These are phyloP conservation scores for Trametes villosa DNA, from an alignment of 768 basidiomycete species.

Conservation along the genomic window DNA sequence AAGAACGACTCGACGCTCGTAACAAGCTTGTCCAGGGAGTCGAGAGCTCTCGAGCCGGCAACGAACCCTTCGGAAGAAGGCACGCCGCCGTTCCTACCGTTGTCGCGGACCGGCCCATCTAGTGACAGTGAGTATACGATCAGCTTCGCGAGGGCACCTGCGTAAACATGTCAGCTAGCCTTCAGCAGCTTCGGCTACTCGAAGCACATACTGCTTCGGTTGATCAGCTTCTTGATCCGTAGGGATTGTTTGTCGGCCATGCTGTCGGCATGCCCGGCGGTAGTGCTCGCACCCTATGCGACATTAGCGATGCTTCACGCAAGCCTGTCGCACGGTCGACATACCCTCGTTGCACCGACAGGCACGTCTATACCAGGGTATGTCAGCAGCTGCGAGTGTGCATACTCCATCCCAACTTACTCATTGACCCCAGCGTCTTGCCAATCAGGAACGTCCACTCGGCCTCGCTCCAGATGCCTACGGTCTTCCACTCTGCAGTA, in stretches of 20 bases:
- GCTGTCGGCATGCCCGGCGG: conserved; percentile 71
- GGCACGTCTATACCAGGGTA: conserved; percentile 57
- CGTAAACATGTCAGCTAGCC: background rate
- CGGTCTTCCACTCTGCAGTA: conserved; percentile 71
- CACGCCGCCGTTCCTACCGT: conserved; percentile 35
- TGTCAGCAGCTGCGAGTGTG: background rate
- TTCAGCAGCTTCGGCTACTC: background rate
- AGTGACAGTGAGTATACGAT: conserved; percentile 89
- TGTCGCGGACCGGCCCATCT: conserved; percentile 67
- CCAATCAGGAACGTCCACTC: conserved; percentile 85
- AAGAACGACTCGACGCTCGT: conserved; percentile 95
- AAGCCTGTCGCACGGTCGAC: conserved; percentile 4
- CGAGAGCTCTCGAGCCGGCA: conserved; percentile 86
- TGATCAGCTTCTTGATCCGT: conserved; percentile 72
- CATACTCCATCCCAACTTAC: conserved; percentile 32
- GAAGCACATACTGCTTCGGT: conserved; percentile 57
- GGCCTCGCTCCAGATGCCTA: conserved; percentile 87
- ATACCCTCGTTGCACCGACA: conserved; percentile 69
- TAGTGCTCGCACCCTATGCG: conserved; percentile 61
- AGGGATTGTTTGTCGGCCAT: conserved; percentile 57
- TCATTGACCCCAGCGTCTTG: conserved; percentile 82
- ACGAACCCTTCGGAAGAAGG: conserved; percentile 46
- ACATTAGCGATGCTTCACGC: no score
- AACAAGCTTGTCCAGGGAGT: conserved; percentile 84
- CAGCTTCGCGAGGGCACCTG: conserved; percentile 80